Evolutionary conservation across 495 filamentous ascomycete genomes (phyloP).

Genomic region (Hyaloscypha bicolor): DNA sequence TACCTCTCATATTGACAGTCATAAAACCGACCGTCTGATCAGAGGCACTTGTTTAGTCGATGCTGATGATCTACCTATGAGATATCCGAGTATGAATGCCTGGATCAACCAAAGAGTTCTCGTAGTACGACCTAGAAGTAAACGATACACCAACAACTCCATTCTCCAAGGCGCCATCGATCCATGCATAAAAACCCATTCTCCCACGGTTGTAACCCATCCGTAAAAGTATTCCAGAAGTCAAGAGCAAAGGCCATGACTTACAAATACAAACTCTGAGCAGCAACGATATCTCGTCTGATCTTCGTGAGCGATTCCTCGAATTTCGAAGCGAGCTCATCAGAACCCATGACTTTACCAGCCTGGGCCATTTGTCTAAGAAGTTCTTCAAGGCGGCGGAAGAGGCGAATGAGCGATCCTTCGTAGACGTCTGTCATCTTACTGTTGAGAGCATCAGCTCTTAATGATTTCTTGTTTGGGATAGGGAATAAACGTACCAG

Average conservation of each 20-base stretch:
- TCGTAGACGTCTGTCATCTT: constrained; percentile 99
- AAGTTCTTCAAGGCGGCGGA: constrained; percentile 92
- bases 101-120: not conserved
- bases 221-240: constrained; percentile 3
- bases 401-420: constrained; percentile 91
- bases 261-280: constrained; percentile 88
- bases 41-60: not conserved
- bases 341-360: constrained; percentile 94
- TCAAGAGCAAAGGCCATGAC: constrained; percentile 6
- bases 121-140: not conserved
- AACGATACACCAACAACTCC: not conserved
- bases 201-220: not conserved
- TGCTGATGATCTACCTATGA: not conserved
- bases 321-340: constrained; percentile 89
- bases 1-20: not conserved
- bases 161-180: not conserved
- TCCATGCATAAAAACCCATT: not conserved
- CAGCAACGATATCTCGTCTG: constrained; percentile 87
- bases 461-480: constrained; percentile 3
- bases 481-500: constrained; percentile 64
- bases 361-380: constrained; percentile 98
- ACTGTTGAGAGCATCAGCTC: constrained; percentile 47
- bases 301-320: constrained; percentile 82
- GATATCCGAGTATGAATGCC: not conserved
- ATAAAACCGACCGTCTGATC: not conserved